Base-by-base conservation (phyloP, 306 rosid genomes). In the Quercus ilex region DNA sequence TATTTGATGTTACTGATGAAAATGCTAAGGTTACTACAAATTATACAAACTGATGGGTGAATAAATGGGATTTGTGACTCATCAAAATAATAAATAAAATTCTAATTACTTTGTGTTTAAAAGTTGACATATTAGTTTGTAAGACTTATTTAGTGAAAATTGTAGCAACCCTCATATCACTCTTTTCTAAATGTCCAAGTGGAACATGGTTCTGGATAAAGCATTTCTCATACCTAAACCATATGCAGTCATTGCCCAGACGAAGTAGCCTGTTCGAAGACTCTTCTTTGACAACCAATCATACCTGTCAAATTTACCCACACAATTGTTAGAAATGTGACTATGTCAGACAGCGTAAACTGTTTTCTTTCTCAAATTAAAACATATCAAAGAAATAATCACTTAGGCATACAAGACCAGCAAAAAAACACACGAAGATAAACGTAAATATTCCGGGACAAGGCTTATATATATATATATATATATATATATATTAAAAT, bases 221-320 rank as follows among this genome's bases (percentile, higher is more conserved):
- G 56, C 51, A 75, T 49, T 11, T 74, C 31, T 81, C 90, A 86
- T 91, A 96, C 99, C 99, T 91, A 90, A 86, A 76, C 99, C 99
- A 80, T 93, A 96, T 56, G 99, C 99, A 55, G 93, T 82, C 98
- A 96, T 96, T 71, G 94, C 97, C 99, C 99, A 91, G 63, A 96
- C 74, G 72, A 96, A 96, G 91, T 96, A 96, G 57, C 99, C 99
- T 5, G 85, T 74, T 18, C 88, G 87, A 58, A 96, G 97, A 68
- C 71, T 91, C 88, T 86, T 93, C 87, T 90, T 96, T 52, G 98
- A 90, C 79, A 96, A 80, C 99, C 98, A 93, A 84, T 96, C 99
- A 46, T 88, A 96, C 91, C 99, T 96, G 86, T 67, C 78, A 35
- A 81, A 80, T 62, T 70, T 35, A 73, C 58, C 63, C 79, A 77